Evolutionary conservation across 306 rosid genomes (phyloP).

Genomic region (Trichosanthes cucumerina): DNA sequence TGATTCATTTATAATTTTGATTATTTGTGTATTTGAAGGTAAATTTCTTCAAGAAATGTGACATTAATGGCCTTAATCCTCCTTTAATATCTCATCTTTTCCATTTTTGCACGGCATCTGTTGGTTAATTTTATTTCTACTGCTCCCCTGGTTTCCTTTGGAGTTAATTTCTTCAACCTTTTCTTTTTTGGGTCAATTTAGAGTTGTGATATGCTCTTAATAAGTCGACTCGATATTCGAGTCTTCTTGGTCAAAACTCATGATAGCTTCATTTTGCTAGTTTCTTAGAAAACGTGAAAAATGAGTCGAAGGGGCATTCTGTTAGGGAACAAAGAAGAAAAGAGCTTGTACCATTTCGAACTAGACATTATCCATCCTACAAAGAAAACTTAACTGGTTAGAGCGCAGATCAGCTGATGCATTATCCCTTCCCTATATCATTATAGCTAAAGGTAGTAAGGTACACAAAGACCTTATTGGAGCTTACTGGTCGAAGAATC

Average conservation of each 20-base stretch:
- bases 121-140: neutral
- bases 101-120: neutral
- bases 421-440: neutral
- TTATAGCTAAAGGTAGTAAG: neutral
- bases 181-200: neutral
- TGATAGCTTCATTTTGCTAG: neutral
- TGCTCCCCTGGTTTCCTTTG: neutral
- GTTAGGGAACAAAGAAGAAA: neutral
- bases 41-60: neutral
- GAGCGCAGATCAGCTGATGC: neutral
- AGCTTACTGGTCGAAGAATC: neutral
- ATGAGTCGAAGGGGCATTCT: neutral
- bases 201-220: neutral
- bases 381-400: neutral
- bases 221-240: neutral
- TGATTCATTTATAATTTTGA: neutral
- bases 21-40: neutral
- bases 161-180: neutral
- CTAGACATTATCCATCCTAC: neutral
- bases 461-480: neutral
- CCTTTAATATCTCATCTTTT: neutral
- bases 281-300: neutral
- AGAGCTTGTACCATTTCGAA: neutral
- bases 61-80: neutral
- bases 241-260: neutral